These are phyloP conservation scores for Balansia obtecta DNA, from an alignment of 2,329 filamentous ascomycete species.

Conservation along the genomic window DNA sequence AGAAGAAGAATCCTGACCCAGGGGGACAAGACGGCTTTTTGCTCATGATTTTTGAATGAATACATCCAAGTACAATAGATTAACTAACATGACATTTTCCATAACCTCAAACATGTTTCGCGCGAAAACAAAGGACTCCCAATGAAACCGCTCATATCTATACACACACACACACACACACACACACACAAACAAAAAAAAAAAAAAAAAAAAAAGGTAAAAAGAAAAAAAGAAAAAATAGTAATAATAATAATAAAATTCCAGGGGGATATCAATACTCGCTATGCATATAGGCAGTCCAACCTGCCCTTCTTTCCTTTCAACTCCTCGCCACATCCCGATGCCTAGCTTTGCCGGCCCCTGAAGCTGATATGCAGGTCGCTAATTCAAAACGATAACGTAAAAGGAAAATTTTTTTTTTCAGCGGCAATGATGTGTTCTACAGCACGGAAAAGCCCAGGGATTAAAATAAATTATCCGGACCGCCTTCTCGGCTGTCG, in stretches of 20 bases:
- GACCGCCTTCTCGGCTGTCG: background rate
- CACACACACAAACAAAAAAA: too few relatives aligned
- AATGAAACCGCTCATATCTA: background rate
- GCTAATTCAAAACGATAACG: too few relatives aligned
- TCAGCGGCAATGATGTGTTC: background rate
- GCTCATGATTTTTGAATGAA: background rate
- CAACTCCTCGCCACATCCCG: background rate
- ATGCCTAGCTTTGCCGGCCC: background rate
- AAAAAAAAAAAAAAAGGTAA: background rate
- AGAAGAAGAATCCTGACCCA: background rate
- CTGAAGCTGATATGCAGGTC: background rate
- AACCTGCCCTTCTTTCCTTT: background rate
- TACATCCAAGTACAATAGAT: background rate
- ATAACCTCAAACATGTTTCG: background rate
- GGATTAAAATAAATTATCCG: too few relatives aligned
- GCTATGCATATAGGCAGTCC: constrained; percentile 4
- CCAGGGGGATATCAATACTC: background rate
- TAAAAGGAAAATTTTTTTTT: too few relatives aligned
- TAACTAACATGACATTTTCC: background rate
- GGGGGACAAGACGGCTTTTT: constrained; percentile 2
- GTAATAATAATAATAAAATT: background rate
- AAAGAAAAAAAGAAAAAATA: background rate
- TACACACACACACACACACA: too few relatives aligned
- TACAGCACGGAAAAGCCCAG: background rate
- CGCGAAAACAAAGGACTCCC: background rate